A percentile compares a stretch with the other conserved stretches of the same genome.
These are phyloP conservation scores for Ganoderma multipileum DNA, from an alignment of 1,284 basidiomycete species.

Conservation along the genomic window DNA sequence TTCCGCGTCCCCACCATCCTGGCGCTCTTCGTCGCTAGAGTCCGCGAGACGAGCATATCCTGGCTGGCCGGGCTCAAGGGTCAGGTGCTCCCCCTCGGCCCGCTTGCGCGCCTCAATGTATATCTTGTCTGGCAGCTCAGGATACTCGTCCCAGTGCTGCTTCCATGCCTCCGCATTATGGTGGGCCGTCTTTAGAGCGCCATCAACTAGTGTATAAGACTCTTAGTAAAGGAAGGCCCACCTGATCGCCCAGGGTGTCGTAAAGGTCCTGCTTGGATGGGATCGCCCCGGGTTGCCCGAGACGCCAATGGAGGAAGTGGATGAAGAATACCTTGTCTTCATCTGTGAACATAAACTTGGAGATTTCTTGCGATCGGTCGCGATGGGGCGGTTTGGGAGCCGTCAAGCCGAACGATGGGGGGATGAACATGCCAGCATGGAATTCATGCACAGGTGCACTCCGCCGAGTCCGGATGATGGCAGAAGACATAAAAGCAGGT, in stretches of 20 bases:
- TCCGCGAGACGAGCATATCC: neutral
- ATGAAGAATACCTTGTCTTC: slow-evolving; percentile 14
- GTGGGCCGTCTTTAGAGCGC: neutral
- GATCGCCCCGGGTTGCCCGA: neutral
- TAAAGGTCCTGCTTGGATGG: slow-evolving; percentile 2
- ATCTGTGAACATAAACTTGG: slow-evolving; percentile 6
- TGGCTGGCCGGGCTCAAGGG: neutral
- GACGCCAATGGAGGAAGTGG: slow-evolving; percentile 9
- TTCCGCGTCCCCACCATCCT: neutral
- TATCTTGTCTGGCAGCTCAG: slow-evolving; percentile 8
- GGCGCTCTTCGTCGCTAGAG: neutral
- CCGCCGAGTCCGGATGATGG: neutral
- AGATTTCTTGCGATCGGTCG: neutral
- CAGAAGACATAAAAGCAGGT: neutral
- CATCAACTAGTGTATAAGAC: neutral
- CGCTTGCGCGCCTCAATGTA: slow-evolving; percentile 5
- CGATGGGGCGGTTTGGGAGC: neutral
- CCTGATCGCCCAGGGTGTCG: slow-evolving; percentile 1
- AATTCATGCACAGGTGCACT: slow-evolving; percentile 6
- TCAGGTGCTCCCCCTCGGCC: neutral
- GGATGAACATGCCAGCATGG: slow-evolving; percentile 6
- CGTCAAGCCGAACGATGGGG: neutral
- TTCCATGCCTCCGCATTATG: slow-evolving; percentile 9
- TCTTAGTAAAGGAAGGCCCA: neutral
- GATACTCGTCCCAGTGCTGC: slow-evolving; percentile 7